Conservation (phyloP, 306 rosid genomes). For the Begonia fuchsioides region DNA sequence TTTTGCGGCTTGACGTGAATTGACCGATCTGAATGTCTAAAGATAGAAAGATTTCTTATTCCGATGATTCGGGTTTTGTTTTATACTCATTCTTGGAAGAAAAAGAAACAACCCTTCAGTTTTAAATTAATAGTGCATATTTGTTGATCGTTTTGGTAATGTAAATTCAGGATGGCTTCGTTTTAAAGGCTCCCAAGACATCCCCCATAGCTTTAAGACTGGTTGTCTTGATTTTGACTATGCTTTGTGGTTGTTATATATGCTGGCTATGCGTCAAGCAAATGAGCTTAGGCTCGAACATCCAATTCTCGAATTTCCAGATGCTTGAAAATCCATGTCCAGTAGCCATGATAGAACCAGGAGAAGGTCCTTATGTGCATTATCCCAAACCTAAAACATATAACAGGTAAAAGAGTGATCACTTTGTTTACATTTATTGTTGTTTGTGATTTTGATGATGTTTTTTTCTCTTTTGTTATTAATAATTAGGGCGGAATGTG, state of each 20-base stretch:
- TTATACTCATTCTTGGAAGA: no score
- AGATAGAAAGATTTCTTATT: no score
- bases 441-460: conserved; percentile 7
- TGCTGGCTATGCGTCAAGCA: conserved; percentile 67
- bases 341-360: conserved; percentile 10
- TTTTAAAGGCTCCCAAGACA: conserved; percentile 33
- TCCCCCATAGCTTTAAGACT: conserved; percentile 49
- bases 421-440: background rate
- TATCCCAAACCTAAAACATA: conserved; percentile 74
- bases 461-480: background rate
- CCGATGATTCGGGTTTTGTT: no score
- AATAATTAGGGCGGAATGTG: conserved; percentile 59
- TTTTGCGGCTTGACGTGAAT: background rate
- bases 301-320: conserved; percentile 25
- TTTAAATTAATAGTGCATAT: no score
- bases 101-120: no score
- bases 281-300: conserved; percentile 35
- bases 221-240: conserved; percentile 48
- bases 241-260: conserved; percentile 48
- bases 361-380: conserved; percentile 30
- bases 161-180: conserved; percentile 5
- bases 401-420: conserved; percentile 42
- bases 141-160: no score
- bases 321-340: conserved; percentile 26
- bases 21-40: no score